Base-by-base conservation (phyloP, 805 yeast genomes). In the Wickerhamiella brachini region DNA sequence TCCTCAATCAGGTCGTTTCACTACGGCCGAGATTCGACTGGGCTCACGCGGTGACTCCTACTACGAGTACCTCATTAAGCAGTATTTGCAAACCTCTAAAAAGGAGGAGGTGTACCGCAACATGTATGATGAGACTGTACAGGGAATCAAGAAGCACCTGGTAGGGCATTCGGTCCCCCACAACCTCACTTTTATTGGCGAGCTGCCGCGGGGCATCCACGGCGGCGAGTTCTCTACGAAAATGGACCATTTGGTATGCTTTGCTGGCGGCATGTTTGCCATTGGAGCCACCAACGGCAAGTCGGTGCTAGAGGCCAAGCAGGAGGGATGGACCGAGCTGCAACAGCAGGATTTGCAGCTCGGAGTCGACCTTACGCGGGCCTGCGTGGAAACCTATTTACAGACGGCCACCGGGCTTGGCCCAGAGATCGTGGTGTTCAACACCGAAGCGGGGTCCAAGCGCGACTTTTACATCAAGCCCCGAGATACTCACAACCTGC, bases 341-440 rank as follows among this genome's bases (percentile, higher is more conserved):
- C 53, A 71, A 47, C 64, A 64, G 13, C 53, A 67, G n/a, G 81
- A 76, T 3, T 64, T 61, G 20, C 62, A 68, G 41, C 52, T 79
- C 9, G 59, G 78, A 37, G 71, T 70, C 48, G 62, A 70, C 21
- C 42, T 57, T 17, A 67, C 69, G 9, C 46, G 61, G 59, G 37
- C 68, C 59, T 65, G 74, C 58, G 62, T 71, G 51, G 79, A 75
- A 53, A 59, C 60, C 20, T 52, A 72, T 39, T 52, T 54, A 3
- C 83, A 79, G 57, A 75, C 79, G 5, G 74, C 68, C 6, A 81
- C 95, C 2, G 96, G 96, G 0, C 71, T 89, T 49, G 71, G 95
- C 0, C 95, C 97, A 0, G 97, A 88, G 64, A 86, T 85, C 64
- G 96, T 78, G 8, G 83, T 83, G 1, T 90, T 90, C 73, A 86